These are phyloP conservation scores for Candida pini DNA, from an alignment of 805 yeast genomes.

Conservation along the genomic window DNA sequence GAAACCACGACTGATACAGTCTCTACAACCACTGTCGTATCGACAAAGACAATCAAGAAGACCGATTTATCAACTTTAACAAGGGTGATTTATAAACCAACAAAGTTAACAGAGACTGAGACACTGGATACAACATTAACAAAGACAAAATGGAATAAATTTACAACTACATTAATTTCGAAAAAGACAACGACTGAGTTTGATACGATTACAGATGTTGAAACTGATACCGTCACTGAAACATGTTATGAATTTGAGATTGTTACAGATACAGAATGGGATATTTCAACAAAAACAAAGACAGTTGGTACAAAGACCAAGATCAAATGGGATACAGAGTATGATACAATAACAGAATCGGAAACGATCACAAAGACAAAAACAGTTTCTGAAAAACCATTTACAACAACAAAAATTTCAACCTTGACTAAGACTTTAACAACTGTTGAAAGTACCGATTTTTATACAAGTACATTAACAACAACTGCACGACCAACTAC, in stretches of 20 bases:
- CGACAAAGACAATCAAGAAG: slow-evolving; percentile 2
- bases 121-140: slow-evolving; percentile 13
- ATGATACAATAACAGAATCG: slow-evolving; percentile 9
- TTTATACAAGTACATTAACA: slow-evolving; percentile 7
- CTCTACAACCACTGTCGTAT: slow-evolving; percentile 7
- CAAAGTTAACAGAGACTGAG: slow-evolving; percentile 14
- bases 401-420: slow-evolving; percentile 5
- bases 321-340: slow-evolving; percentile 10
- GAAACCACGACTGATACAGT: slow-evolving; percentile 1
- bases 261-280: slow-evolving; percentile 12
- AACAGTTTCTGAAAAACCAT: slow-evolving; percentile 6
- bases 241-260: slow-evolving; percentile 10
- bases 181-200: slow-evolving; percentile 1
- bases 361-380: slow-evolving; percentile 8
- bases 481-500: slow-evolving; percentile 6
- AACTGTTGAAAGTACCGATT: no score
- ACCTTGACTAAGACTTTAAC: slow-evolving; percentile 6
- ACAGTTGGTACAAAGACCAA: slow-evolving; percentile 14
- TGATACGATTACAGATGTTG: slow-evolving; percentile 10
- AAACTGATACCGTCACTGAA: slow-evolving; percentile 12
- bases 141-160: slow-evolving; percentile 14
- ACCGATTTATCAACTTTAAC: slow-evolving; percentile 1
- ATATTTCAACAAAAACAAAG: slow-evolving; percentile 7
- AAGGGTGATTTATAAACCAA: slow-evolving; percentile 12
- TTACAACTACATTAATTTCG: slow-evolving; percentile 10